Base-by-base conservation (phyloP, 371 early-diverging fungal species). In the Haplosporangium sp. region DNA sequence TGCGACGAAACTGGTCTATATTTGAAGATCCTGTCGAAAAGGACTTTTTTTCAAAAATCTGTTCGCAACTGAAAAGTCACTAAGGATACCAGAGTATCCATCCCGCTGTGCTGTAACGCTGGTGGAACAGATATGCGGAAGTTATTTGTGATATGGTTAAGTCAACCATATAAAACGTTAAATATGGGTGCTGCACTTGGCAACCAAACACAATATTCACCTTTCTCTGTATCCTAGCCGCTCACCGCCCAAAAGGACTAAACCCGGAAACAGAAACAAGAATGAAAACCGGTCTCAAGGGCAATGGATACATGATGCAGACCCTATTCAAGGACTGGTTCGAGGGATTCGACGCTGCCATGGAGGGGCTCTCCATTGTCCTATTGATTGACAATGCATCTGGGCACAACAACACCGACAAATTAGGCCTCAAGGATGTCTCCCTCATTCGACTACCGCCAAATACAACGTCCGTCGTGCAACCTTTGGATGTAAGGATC, bases 1-100 rank as follows among this genome's bases (percentile, higher is more conserved):
- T 62, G 52, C 40, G 62, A 53, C 9, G 62, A 62, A 23, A 62
- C 23, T 1, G 62, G 53, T 23, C 53, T 62, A 41, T 52, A 52
- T 21, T 29, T 62, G 20, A 53, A 53, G 48, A 43, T 53, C 11
- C 14, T 41, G 21, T 53, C 62, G 14, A 52, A 52, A 41, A 52
- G 13, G 21, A 23, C 53, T 10, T 53, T 62, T n/a, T 41, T 13
- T 12, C 13, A 13, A 4, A 53, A 40, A 12, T 14, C 21, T n/a
- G 43, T 62, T 23, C 52, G 23, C 23, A 43, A 23, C 13, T 40
- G 20, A 52, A 53, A 62, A 43, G 14, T 52, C 13, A 13, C 41
- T 21, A 41, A 42, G 3, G 53, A 41, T 6, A 41, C 62, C 21
- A 37, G 52, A 6, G 62, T 50, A 8, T 61, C 59, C 13, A 61